phyloP scores from a whole-genome alignment of 176 grass and related monocot genomes.

The Aegilops bicornis region DNA sequence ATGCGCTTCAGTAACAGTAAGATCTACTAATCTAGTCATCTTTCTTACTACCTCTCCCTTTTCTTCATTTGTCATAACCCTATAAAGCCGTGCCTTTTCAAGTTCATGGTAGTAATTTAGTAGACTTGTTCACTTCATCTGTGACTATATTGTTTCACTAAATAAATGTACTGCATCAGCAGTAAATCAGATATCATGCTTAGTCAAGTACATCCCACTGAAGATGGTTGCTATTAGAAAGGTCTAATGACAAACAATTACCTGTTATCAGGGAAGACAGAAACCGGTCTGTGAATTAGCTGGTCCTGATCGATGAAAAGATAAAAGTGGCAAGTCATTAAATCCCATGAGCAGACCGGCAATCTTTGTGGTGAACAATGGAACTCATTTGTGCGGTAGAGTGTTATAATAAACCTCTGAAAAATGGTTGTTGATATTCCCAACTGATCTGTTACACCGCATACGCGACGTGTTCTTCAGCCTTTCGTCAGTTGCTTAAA shows the following conservation, averaged over 20 bases:
- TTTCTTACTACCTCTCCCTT: too few species aligned
- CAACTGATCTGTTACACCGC: not conserved
- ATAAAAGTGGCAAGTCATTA: conserved; percentile 12
- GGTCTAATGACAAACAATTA: not conserved
- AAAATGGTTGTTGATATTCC: not conserved
- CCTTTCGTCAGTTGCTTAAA: conserved; percentile 21
- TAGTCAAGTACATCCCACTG: not conserved
- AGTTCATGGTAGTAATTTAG: not conserved
- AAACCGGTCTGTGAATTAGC: not conserved
- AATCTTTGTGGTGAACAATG: not conserved
- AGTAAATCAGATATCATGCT: conserved; percentile 11
- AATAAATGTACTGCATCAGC: not conserved
- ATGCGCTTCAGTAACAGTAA: not conserved
- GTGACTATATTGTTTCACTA: not conserved
- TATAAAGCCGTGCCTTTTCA: not conserved
- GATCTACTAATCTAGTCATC: too few species aligned
- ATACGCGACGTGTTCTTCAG: not conserved
- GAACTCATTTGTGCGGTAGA: not conserved
- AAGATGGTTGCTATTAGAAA: conserved; percentile 12
- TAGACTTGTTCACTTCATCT: not conserved
- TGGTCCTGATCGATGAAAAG: conserved; percentile 21
- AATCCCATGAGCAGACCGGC: not conserved
- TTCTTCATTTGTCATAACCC: not conserved
- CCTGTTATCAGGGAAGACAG: conserved; percentile 17
- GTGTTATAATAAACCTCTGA: conserved; percentile 12